phyloP scores from a whole-genome alignment of 306 rosid genomes.

The Ormosia semicastrata region DNA sequence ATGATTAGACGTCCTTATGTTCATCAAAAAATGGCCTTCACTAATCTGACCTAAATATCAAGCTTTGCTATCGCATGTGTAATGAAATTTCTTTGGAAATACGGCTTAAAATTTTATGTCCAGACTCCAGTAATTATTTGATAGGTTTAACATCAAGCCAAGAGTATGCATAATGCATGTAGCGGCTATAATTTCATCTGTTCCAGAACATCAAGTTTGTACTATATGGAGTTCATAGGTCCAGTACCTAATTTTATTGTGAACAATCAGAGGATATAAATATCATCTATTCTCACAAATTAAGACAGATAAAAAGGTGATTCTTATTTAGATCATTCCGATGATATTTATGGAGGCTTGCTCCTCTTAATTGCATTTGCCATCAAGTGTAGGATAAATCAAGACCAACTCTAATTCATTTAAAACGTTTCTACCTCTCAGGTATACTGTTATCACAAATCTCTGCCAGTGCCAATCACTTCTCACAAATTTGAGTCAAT shows the following conservation, averaged over 20 bases:
- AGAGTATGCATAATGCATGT: background rate
- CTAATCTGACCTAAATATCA: background rate
- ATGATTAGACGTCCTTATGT: background rate
- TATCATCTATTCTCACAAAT: background rate
- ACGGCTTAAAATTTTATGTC: background rate
- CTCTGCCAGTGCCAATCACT: conserved; percentile 62
- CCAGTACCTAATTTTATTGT: background rate
- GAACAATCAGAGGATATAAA: background rate
- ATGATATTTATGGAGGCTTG: background rate
- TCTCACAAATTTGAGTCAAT: conserved; percentile 52
- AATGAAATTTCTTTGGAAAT: background rate
- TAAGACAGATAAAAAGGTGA: background rate
- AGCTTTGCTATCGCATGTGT: background rate
- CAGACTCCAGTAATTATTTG: background rate
- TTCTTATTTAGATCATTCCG: background rate
- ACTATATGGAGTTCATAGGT: conserved; percentile 6
- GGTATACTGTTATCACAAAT: conserved; percentile 66
- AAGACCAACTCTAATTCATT: conserved; percentile 17
- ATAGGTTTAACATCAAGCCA: background rate
- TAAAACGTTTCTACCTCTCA: conserved; percentile 34
- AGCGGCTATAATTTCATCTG: background rate
- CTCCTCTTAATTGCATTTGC: background rate
- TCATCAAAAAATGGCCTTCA: background rate
- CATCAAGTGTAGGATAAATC: background rate
- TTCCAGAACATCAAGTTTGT: background rate